Evolutionary conservation across 495 filamentous ascomycete genomes (phyloP), one percentile per base, ranked within the genome.

Genomic region (Tetracladium marchalianum): DNA sequence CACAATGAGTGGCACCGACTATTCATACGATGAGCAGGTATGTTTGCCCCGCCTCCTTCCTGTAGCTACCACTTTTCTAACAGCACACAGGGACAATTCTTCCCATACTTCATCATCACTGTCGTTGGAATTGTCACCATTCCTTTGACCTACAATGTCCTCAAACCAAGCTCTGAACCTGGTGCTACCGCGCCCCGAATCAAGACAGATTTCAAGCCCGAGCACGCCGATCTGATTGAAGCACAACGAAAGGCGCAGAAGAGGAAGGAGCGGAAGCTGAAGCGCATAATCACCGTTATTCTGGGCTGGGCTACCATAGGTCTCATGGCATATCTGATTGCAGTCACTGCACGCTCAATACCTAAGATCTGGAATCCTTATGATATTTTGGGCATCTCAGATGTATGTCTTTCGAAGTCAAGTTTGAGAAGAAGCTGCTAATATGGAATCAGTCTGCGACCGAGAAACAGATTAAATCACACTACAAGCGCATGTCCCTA

Each of bases 61-160:
- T 35, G 15, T 18, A 39, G 33, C 9, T 22, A 5, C 16, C 19
- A 16, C 45, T 33, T 24, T 15, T 32, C 54, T 43, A 53, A 47
- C 46, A 13, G 41, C 44, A 50, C 45, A 17, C 53, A 96, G 81
- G 90, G 90, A 37, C 84, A 95, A 80, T 95, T 95, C 73, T 98
- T 95, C 75, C 92, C 92, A 56, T 96, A 89, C 75, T 98, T 97
- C 73, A 78, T 98, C 66, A 77, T 96, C 59, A 95, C 88, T 39
- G 77, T 97, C 52, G 77, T 83, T 45, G 78, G 80, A 60, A 80
- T 98, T 46, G 73, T 97, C 68, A 94, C 90, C 13, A 66, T 96
- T 39, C 93, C 92, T 49, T 73, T 94, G 59, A 95, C 92, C 53
- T 95, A 90, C 64, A 84, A 80, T 47, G 73, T 90, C 47, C 72